phyloP scores from a whole-genome alignment of 2,329 filamentous ascomycete genomes.

The Rutstroemia sp. region DNA sequence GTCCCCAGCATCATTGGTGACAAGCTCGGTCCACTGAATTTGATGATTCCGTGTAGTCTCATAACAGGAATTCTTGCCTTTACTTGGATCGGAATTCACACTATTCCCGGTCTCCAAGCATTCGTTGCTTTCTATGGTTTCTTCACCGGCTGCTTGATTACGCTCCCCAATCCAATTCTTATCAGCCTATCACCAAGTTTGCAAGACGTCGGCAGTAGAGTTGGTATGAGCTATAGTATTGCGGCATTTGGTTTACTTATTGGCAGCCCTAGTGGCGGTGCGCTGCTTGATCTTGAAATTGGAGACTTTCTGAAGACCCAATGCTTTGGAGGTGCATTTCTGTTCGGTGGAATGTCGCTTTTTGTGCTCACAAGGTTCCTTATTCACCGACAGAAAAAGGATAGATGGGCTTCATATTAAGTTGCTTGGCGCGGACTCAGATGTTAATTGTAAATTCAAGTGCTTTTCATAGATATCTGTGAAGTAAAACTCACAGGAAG shows the following conservation, averaged over 20 bases:
- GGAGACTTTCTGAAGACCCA: background rate
- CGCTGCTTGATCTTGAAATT: conserved; percentile 38
- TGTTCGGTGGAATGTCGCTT: background rate
- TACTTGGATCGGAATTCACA: conserved; percentile 40
- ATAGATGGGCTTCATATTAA: background rate
- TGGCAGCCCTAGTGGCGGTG: conserved; percentile 26
- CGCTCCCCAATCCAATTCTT: conserved; percentile 12
- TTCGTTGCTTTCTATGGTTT: conserved; percentile 65
- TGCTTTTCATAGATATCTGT: background rate
- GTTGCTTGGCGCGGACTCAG: background rate
- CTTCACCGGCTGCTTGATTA: conserved; percentile 55
- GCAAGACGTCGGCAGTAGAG: conserved; percentile 50
- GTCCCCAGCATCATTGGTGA: conserved; percentile 46
- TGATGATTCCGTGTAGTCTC: conserved; percentile 37
- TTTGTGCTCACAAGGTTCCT: background rate
- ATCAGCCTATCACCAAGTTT: conserved; percentile 15
- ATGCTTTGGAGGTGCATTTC: background rate
- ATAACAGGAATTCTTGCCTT: conserved; percentile 45
- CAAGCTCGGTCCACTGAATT: conserved; percentile 43
- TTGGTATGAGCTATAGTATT: conserved; percentile 44
- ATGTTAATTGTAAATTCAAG: background rate
- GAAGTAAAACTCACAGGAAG: background rate
- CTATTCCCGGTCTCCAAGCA: conserved; percentile 46
- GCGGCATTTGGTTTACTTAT: conserved; percentile 27
- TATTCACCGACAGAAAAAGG: background rate